phyloP scores from a whole-genome alignment of 371 early-diverging fungal genomes.

The Mortierella sp. region DNA sequence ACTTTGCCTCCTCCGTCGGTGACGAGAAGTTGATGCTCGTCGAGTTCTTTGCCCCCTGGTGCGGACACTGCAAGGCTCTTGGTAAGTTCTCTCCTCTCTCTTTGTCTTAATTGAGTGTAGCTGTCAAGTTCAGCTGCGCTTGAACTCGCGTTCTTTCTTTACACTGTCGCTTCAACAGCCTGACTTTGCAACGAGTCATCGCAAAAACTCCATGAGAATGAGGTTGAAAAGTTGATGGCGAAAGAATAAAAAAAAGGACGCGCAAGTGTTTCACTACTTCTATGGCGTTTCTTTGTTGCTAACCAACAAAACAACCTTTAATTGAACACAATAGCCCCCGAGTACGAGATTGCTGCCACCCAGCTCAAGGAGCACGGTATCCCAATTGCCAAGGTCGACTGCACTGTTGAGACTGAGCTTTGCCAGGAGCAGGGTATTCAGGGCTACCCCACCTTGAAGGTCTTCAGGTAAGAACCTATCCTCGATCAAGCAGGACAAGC shows the following conservation, averaged over 20 bases:
- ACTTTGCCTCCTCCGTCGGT: conserved; percentile 73
- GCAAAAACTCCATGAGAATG: neutral
- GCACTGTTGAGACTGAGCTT: conserved; percentile 86
- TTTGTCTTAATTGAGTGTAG: neutral
- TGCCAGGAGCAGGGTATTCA: conserved; percentile 85
- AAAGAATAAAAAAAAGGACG: neutral
- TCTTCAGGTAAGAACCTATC: conserved; percentile 67
- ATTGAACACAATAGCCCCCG: conserved; percentile 76
- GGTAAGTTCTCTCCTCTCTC: conserved; percentile 63
- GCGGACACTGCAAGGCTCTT: conserved; percentile 94
- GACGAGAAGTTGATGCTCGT: conserved; percentile 84
- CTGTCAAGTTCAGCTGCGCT: too few species aligned
- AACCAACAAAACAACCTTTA: neutral
- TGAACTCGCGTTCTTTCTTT: neutral
- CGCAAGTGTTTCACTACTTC: neutral
- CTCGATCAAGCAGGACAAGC: too few species aligned
- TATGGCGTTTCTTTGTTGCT: neutral
- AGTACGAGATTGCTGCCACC: conserved; percentile 92
- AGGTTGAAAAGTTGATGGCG: neutral
- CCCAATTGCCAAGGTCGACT: conserved; percentile 94
- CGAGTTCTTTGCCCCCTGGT: conserved; percentile 97
- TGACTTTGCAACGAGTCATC: neutral
- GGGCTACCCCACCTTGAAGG: conserved; percentile 96
- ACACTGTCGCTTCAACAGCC: neutral
- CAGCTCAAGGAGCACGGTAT: conserved; percentile 78